phyloP scores from a whole-genome alignment of 2,329 filamentous ascomycete genomes.

The Dendryphion nanum region DNA sequence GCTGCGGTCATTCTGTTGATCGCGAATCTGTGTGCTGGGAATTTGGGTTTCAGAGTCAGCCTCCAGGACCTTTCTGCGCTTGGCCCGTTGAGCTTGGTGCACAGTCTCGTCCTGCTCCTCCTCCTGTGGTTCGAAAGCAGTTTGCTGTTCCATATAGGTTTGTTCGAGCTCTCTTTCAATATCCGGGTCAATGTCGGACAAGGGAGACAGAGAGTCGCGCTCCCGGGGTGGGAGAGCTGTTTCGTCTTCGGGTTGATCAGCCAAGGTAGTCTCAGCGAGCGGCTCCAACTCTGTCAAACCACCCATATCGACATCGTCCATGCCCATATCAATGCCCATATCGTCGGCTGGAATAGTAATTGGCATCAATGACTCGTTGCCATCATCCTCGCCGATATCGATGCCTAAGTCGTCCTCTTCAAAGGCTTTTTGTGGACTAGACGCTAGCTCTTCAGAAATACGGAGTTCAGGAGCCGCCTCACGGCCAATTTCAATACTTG shows the following conservation, averaged over 20 bases:
- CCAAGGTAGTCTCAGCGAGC: slow-evolving; percentile 23
- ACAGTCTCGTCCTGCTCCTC: slow-evolving; percentile 50
- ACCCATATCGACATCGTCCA: slow-evolving; percentile 43
- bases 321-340: slow-evolving; percentile 14
- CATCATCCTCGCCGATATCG: slow-evolving; percentile 35
- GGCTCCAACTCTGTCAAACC: slow-evolving; percentile 49
- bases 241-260: slow-evolving; percentile 49
- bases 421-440: slow-evolving; percentile 54
- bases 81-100: slow-evolving; percentile 69
- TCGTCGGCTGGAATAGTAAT: slow-evolving; percentile 18
- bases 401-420: slow-evolving; percentile 53
- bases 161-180: slow-evolving; percentile 64
- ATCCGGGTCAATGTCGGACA: slow-evolving; percentile 54
- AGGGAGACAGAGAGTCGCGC: slow-evolving; percentile 52
- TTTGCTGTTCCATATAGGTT: slow-evolving; percentile 48
- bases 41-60: slow-evolving; percentile 81
- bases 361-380: too few relatives aligned
- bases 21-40: slow-evolving; percentile 73
- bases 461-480: slow-evolving; percentile 65
- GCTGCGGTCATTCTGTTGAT: slow-evolving; percentile 80
- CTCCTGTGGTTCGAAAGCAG: slow-evolving; percentile 37
- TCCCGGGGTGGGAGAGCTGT: slow-evolving; percentile 29
- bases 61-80: slow-evolving; percentile 77
- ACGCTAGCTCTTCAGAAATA: slow-evolving; percentile 30
- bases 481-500: slow-evolving; percentile 86